These are phyloP conservation scores for Mesembryanthemum crystallinum DNA, from an alignment of 148 eudicot species.

Conservation along the genomic window DNA sequence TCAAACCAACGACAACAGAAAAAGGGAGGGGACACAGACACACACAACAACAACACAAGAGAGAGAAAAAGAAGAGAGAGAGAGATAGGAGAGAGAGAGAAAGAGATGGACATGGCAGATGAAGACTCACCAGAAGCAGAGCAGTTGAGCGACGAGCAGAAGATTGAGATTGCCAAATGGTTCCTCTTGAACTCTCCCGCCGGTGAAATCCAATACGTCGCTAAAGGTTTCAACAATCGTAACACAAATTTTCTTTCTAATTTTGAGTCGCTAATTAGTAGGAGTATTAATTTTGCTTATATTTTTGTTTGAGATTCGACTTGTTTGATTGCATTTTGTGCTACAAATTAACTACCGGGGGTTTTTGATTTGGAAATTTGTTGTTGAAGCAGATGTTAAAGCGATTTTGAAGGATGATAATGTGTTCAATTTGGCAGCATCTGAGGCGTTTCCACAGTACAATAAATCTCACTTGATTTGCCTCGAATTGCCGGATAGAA, in stretches of 20 bases:
- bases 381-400: slow-evolving; percentile 53
- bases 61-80: slow-evolving; percentile 12
- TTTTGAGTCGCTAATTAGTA: neutral
- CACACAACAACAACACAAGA: no score
- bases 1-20: slow-evolving; percentile 27
- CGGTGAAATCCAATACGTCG: slow-evolving; percentile 89
- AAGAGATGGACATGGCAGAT: slow-evolving; percentile 40
- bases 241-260: neutral
- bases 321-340: neutral
- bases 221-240: slow-evolving; percentile 54
- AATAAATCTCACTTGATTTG: slow-evolving; percentile 83
- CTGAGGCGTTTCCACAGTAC: slow-evolving; percentile 75
- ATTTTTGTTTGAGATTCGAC: neutral
- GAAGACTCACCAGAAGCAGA: slow-evolving; percentile 42
- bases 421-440: slow-evolving; percentile 58
- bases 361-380: slow-evolving; percentile 1
- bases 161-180: slow-evolving; percentile 91
- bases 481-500: slow-evolving; percentile 66
- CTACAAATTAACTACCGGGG: neutral
- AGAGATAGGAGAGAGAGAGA: slow-evolving; percentile 12
- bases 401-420: slow-evolving; percentile 72
- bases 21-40: neutral
- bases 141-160: slow-evolving; percentile 53
- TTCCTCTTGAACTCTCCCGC: slow-evolving; percentile 91
- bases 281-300: neutral